Conservation (phyloP, 1,284 basidiomycete genomes). For the Rhizoctonia solani region DNA sequence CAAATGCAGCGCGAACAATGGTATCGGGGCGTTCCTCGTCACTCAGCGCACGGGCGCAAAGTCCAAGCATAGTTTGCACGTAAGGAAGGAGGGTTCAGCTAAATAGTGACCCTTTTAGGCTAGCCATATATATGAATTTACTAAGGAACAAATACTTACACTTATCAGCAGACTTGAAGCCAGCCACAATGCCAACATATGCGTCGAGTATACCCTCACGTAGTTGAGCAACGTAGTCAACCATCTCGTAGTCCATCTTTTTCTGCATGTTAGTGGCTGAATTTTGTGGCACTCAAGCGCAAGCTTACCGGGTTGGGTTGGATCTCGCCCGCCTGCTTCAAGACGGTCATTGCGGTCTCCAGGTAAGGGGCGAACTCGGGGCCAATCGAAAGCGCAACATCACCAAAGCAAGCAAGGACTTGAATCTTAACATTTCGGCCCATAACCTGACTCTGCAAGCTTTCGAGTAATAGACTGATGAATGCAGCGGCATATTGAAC, state of each 20-base stretch:
- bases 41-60: conserved; percentile 77
- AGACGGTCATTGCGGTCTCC: conserved; percentile 86
- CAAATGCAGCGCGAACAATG: conserved; percentile 75
- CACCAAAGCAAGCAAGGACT: conserved; percentile 94
- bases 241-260: conserved; percentile 83
- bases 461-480: conserved; percentile 90
- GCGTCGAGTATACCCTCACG: conserved; percentile 97
- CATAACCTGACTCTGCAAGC: conserved; percentile 88
- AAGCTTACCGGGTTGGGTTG: conserved; percentile 78
- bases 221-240: conserved; percentile 90
- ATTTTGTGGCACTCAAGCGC: conserved; percentile 35
- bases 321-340: conserved; percentile 87
- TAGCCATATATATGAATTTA: neutral
- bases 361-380: conserved; percentile 87
- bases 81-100: conserved; percentile 73
- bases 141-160: conserved; percentile 50
- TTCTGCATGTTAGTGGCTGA: neutral
- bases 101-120: conserved; percentile 6
- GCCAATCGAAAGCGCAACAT: conserved; percentile 93
- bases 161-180: conserved; percentile 82
- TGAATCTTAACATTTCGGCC: conserved; percentile 96
- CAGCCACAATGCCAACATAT: conserved; percentile 92
- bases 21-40: conserved; percentile 87
- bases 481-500: conserved; percentile 83
- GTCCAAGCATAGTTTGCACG: conserved; percentile 75